These are phyloP conservation scores for Filosporella fistucella DNA, from an alignment of 495 filamentous ascomycete species.

Conservation along the genomic window DNA sequence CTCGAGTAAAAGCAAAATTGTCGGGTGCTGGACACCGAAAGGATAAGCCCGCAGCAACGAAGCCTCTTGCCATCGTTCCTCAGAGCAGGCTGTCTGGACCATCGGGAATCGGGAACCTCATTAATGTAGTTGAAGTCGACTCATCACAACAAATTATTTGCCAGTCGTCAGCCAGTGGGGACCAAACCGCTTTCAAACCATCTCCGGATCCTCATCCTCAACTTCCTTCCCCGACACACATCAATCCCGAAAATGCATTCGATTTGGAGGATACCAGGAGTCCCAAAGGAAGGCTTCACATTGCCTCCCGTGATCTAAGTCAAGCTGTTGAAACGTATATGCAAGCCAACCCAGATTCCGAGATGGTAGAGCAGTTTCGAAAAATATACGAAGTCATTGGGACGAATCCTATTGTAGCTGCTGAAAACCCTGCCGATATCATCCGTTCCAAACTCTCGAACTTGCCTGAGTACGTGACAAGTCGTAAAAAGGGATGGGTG, in stretches of 20 bases:
- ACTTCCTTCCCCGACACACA: not conserved
- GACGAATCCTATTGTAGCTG: not conserved
- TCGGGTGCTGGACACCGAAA: slow-evolving; percentile 6
- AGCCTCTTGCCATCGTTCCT: not conserved
- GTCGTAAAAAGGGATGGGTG: not conserved
- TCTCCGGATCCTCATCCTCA: not conserved
- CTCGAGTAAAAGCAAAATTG: slow-evolving; percentile 2
- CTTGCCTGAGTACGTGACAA: not conserved
- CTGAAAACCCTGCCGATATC: not conserved
- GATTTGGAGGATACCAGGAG: not conserved
- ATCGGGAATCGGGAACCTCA: not conserved
- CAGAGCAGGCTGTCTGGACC: not conserved
- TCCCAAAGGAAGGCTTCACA: not conserved
- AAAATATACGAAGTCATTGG: not conserved
- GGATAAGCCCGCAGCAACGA: not conserved
- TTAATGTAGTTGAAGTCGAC: not conserved
- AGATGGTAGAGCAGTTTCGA: not conserved
- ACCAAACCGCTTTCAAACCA: not conserved
- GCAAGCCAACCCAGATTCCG: not conserved
- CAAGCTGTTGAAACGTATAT: not conserved
- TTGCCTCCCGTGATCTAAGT: not conserved
- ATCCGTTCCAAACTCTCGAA: not conserved
- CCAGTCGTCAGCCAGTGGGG: not conserved
- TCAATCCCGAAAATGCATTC: not conserved
- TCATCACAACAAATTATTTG: not conserved